Evolutionary conservation across 495 filamentous ascomycete genomes (phyloP).

Genomic region (Hypoxylon lienhwacheense): DNA sequence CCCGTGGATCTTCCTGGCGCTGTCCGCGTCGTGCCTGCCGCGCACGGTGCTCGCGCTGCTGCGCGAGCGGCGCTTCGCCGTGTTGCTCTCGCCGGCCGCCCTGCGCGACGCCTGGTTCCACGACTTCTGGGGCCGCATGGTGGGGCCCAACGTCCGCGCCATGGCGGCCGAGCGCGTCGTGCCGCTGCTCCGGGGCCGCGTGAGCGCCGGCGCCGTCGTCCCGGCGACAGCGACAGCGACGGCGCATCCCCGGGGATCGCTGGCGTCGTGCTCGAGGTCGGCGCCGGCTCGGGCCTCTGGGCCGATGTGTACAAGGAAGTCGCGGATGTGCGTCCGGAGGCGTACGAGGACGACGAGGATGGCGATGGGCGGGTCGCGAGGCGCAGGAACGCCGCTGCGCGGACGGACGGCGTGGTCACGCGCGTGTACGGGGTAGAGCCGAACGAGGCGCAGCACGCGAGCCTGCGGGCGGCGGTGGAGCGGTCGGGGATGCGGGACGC

Average conservation of each 20-base stretch:
- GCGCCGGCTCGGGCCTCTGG: constrained; percentile 54
- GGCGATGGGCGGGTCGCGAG: not conserved
- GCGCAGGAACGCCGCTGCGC: constrained; percentile 3
- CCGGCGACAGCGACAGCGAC: constrained; percentile 30
- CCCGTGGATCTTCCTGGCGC: constrained; percentile 46
- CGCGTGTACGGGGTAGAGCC: constrained; percentile 72
- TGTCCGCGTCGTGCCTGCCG: constrained; percentile 45
- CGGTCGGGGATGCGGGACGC: constrained; percentile 56
- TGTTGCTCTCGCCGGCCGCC: constrained; percentile 38
- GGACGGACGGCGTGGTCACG: constrained; percentile 41
- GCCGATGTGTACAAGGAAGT: constrained; percentile 40
- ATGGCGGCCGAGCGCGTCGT: constrained; percentile 37
- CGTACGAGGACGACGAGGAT: not conserved
- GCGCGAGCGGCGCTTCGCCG: constrained; percentile 18
- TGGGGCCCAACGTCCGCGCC: constrained; percentile 43
- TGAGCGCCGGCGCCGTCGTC: constrained; percentile 31
- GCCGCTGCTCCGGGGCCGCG: constrained; percentile 48
- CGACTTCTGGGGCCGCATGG: constrained; percentile 47
- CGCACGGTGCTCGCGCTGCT: constrained; percentile 40
- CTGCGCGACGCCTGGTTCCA: constrained; percentile 54
- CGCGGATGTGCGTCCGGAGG: not conserved
- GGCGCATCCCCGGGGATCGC: constrained; percentile 34
- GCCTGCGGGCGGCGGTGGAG: constrained; percentile 50
- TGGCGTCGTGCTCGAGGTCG: constrained; percentile 51
- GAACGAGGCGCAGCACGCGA: constrained; percentile 57